A percentile compares a stretch with the other conserved stretches of the same genome.
Evolutionary conservation across 257 asterid genomes (phyloP).

Genomic region (Solanum etuberosum): DNA sequence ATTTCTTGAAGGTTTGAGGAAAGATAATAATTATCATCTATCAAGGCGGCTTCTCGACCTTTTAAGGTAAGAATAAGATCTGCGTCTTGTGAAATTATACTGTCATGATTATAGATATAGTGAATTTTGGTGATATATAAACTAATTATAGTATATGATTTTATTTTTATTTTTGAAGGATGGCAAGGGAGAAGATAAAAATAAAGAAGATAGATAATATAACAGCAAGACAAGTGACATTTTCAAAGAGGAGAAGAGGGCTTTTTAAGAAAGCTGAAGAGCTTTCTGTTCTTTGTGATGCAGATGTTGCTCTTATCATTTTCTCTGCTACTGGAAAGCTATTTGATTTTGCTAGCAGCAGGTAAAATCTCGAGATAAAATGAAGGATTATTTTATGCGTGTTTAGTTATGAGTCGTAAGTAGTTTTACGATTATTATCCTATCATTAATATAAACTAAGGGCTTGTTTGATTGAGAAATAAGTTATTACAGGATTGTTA

Average conservation of each 20-base stretch:
- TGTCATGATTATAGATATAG: neutral
- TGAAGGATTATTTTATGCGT: no score
- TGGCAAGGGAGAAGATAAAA: slow-evolving; percentile 36
- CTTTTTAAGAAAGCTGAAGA: slow-evolving; percentile 34
- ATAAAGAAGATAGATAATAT: slow-evolving; percentile 31
- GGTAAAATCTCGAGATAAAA: slow-evolving; percentile 2
- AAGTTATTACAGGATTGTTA: no score
- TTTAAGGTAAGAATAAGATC: neutral
- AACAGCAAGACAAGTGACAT: slow-evolving; percentile 33
- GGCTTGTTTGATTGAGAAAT: no score
- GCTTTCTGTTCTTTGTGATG: slow-evolving; percentile 31
- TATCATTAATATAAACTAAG: neutral
- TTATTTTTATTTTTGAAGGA: neutral
- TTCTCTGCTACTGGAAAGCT: slow-evolving; percentile 34
- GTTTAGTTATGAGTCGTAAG: no score
- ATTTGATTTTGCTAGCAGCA: slow-evolving; percentile 22
- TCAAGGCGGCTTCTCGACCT: neutral
- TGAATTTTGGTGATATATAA: neutral
- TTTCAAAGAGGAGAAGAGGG: slow-evolving; percentile 34
- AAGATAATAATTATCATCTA: neutral
- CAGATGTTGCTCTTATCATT: slow-evolving; percentile 26
- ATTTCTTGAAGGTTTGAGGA: neutral
- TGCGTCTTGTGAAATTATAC: neutral
- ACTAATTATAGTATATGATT: neutral
- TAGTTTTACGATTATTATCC: neutral